Evolutionary conservation across 306 rosid species (phyloP).

Genomic region (Rosa multiflora): DNA sequence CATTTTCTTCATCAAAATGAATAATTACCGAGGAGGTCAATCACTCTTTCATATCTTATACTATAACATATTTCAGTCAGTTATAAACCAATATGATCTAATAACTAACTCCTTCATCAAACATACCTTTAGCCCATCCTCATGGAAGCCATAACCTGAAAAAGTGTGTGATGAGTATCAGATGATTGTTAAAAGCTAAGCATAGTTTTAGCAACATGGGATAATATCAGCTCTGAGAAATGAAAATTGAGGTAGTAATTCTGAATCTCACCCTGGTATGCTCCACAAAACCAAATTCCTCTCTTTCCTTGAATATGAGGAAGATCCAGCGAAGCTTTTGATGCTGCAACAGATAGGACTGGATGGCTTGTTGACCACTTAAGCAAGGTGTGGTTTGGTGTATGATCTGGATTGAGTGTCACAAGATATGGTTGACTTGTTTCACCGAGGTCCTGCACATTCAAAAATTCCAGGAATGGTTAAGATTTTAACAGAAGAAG

Average conservation of each 20-base stretch:
- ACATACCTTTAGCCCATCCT: conserved; percentile 80
- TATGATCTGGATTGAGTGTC: conserved; percentile 75
- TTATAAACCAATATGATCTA: conserved; percentile 2
- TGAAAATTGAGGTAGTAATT: neutral
- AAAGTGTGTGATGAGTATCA: neutral
- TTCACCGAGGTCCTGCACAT: conserved; percentile 66
- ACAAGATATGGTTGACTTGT: conserved; percentile 58
- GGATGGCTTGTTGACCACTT: conserved; percentile 85
- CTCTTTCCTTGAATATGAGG: conserved; percentile 77
- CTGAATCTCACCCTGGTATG: conserved; percentile 61
- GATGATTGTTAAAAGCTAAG: neutral
- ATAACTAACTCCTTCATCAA: neutral
- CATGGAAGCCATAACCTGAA: conserved; percentile 94
- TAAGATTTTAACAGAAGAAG: too few relatives aligned
- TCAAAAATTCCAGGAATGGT: neutral
- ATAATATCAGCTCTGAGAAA: neutral
- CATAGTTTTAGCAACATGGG: neutral
- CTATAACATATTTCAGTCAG: neutral
- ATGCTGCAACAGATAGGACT: conserved; percentile 73
- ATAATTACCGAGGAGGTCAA: neutral
- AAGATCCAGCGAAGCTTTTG: conserved; percentile 69
- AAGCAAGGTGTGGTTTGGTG: conserved; percentile 57
- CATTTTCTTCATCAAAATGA: neutral
- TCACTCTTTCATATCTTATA: neutral
- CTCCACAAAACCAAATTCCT: conserved; percentile 88